Conservation (phyloP, 1,284 basidiomycete genomes). For the Moesziomyces aphidis region DNA sequence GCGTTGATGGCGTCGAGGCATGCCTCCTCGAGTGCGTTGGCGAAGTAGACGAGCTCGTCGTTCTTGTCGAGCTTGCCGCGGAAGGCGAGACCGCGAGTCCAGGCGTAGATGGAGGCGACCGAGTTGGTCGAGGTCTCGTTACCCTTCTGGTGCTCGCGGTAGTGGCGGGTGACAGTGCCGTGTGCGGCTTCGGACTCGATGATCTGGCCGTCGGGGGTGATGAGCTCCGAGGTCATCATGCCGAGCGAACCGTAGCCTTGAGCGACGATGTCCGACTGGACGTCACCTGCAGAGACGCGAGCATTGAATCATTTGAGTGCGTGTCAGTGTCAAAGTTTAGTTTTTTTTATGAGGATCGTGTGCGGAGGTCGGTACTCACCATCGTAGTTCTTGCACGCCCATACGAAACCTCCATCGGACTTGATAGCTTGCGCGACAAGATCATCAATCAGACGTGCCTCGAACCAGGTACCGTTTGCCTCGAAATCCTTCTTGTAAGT, state of each 20-base stretch:
- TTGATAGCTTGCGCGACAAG: conserved; percentile 94
- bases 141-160: conserved; percentile 92
- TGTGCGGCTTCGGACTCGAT: conserved; percentile 78
- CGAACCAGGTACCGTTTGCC: conserved; percentile 88
- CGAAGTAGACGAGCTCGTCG: conserved; percentile 80
- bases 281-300: conserved; percentile 26
- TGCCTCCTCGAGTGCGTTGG: conserved; percentile 82
- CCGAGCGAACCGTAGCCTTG: conserved; percentile 87
- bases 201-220: conserved; percentile 92
- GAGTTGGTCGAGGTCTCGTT: conserved; percentile 94
- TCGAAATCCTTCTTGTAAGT: conserved; percentile 88
- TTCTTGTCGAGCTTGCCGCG: conserved; percentile 93
- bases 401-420: conserved; percentile 94
- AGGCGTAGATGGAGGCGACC: conserved; percentile 97
- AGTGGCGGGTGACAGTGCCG: conserved; percentile 83
- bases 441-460: conserved; percentile 76
- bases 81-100: conserved; percentile 90
- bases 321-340: too few species aligned
- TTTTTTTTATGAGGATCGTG: too few species aligned
- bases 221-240: conserved; percentile 97
- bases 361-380: too few species aligned
- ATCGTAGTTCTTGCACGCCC: conserved; percentile 74
- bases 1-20: conserved; percentile 96
- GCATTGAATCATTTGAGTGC: too few species aligned
- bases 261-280: conserved; percentile 68